Conservation (phyloP, 306 rosid genomes). For the Sesbania bispinosa region DNA sequence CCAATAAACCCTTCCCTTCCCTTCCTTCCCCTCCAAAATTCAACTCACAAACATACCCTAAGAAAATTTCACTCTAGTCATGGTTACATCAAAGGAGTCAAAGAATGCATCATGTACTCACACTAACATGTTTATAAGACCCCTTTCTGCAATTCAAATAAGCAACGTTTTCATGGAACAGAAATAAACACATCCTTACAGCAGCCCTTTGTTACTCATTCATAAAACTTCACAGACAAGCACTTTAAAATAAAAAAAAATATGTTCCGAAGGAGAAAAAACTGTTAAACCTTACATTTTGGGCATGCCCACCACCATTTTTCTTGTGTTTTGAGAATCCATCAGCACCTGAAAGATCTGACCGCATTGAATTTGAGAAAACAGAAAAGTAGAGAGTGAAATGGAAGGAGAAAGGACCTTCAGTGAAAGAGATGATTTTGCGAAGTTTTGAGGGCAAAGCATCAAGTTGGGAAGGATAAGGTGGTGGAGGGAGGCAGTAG, state of each 20-base stretch:
- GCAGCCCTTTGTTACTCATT: neutral
- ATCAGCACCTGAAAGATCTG: constrained; percentile 37
- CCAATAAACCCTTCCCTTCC: too few relatives aligned
- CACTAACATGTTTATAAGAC: neutral
- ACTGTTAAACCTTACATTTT: neutral
- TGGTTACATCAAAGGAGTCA: neutral
- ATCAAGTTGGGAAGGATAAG: constrained; percentile 51
- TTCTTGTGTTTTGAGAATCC: constrained; percentile 17
- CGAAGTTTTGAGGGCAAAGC: constrained; percentile 79
- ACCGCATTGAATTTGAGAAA: constrained; percentile 15
- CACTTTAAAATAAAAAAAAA: too few relatives aligned
- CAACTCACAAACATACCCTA: too few relatives aligned
- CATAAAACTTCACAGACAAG: neutral
- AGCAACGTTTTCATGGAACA: neutral
- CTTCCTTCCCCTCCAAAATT: too few relatives aligned
- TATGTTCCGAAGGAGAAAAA: too few relatives aligned
- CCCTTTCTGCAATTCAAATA: neutral
- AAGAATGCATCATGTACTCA: neutral
- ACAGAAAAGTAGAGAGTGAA: neutral
- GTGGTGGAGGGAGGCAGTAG: constrained; percentile 84
- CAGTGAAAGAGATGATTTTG: constrained; percentile 52
- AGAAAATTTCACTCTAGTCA: neutral
- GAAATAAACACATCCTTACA: neutral
- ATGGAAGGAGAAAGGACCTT: constrained; percentile 29
- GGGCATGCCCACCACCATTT: neutral